Evolutionary conservation across 2,329 filamentous ascomycete genomes (phyloP).

Genomic region (Colletotrichum acutatum): DNA sequence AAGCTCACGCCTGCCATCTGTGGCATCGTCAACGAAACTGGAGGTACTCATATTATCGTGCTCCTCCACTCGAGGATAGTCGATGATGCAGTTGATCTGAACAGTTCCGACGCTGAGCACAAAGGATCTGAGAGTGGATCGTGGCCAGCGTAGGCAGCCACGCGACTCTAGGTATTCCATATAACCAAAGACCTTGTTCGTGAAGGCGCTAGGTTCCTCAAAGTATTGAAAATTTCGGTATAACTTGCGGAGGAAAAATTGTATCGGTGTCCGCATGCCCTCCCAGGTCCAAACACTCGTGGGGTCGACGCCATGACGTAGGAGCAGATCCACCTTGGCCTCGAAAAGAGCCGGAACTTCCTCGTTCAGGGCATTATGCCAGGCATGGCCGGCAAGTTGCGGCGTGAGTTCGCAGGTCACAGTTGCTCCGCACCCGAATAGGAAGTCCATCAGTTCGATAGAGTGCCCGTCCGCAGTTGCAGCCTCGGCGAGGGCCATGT

Average conservation of each 20-base stretch:
- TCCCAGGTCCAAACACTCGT: not conserved
- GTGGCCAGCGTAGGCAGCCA: not conserved
- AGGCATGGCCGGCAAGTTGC: not conserved
- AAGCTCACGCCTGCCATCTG: not conserved
- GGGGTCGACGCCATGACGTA: not conserved
- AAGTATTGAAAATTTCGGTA: not conserved
- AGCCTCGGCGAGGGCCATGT: not conserved
- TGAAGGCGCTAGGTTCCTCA: not conserved
- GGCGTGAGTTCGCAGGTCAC: not conserved
- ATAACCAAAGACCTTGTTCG: not conserved
- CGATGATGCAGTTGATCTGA: not conserved
- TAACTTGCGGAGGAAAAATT: not conserved
- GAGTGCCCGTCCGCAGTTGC: not conserved
- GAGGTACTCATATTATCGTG: not conserved
- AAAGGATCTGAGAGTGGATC: not conserved
- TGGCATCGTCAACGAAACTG: not conserved
- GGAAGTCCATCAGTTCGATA: not conserved
- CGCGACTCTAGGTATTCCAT: not conserved
- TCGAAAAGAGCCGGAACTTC: not conserved
- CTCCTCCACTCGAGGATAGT: not conserved
- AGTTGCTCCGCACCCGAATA: not conserved
- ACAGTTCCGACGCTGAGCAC: not conserved
- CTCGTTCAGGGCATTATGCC: not conserved
- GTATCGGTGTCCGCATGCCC: not conserved
- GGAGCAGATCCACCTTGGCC: not conserved